Evolutionary conservation across 129 eudicot genomes (phyloP).

Genomic region (carrot (Daucus carota)): DH1_v3.0 NC_030386.2:18574501-18575000

Average conservation of each 20-base stretch:
- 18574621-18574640: conserved; percentile 21
- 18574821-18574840: not conserved
- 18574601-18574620: not conserved
- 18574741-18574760: not conserved
- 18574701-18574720: not conserved
- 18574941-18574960: conserved; percentile 31
- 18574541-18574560: conserved; percentile 11
- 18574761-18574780: conserved; percentile 7
- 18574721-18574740: not conserved
- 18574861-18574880: not conserved
- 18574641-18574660: conserved; percentile 38
- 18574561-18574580: not conserved
- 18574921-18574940: conserved; percentile 41
- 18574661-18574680: conserved; percentile 35
- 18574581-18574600: not conserved
- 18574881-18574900: not conserved
- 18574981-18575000: conserved; percentile 9
- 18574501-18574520: conserved; percentile 10
- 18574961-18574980: conserved; percentile 7
- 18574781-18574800: not conserved
- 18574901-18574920: conserved; percentile 14
- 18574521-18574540: conserved; percentile 16
- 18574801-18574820: conserved; percentile 3
- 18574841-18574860: not conserved
- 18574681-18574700: conserved; percentile 15